Evolutionary conservation across 2,329 filamentous ascomycete species (phyloP).

Genomic region (Diplocarpon mali): DNA sequence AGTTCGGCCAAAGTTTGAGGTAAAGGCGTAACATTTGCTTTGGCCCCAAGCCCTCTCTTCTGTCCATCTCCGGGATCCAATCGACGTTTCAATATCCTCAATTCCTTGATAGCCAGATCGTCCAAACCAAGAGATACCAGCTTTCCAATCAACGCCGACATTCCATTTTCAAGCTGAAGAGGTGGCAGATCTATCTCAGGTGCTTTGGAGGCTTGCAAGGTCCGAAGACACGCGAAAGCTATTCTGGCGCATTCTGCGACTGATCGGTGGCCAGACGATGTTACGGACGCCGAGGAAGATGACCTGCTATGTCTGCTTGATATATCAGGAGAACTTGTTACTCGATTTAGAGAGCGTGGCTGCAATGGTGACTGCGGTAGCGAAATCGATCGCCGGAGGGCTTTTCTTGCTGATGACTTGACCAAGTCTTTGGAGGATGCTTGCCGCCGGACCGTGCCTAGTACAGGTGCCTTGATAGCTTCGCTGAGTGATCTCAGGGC

Average conservation of each 20-base stretch:
- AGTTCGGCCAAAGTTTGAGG: slow-evolving; percentile 44
- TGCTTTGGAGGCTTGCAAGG: slow-evolving; percentile 39
- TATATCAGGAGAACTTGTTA: slow-evolving; percentile 47
- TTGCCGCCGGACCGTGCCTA: slow-evolving; percentile 14
- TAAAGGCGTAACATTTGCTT: slow-evolving; percentile 28
- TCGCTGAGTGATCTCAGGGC: slow-evolving; percentile 59
- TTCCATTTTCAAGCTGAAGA: slow-evolving; percentile 62
- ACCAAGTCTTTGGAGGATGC: slow-evolving; percentile 26
- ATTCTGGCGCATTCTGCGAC: slow-evolving; percentile 52
- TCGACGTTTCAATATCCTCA: slow-evolving; percentile 53
- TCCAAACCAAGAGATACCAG: slow-evolving; percentile 53
- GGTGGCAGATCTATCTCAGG: slow-evolving; percentile 44
- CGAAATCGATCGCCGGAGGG: slow-evolving; percentile 43
- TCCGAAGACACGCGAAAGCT: slow-evolving; percentile 54
- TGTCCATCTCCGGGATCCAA: slow-evolving; percentile 37
- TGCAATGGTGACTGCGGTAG: slow-evolving; percentile 50
- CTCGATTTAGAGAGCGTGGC: slow-evolving; percentile 48
- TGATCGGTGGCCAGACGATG: slow-evolving; percentile 27
- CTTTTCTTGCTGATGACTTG: slow-evolving; percentile 31
- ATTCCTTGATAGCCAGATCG: slow-evolving; percentile 57
- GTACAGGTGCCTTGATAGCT: slow-evolving; percentile 40
- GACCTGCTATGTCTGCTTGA: slow-evolving; percentile 31
- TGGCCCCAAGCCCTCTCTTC: slow-evolving; percentile 20
- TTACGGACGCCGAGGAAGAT: slow-evolving; percentile 28
- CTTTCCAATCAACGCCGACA: slow-evolving; percentile 57